phyloP scores from a whole-genome alignment of 2,329 filamentous ascomycete genomes.

The Fusarium buxicola region DNA sequence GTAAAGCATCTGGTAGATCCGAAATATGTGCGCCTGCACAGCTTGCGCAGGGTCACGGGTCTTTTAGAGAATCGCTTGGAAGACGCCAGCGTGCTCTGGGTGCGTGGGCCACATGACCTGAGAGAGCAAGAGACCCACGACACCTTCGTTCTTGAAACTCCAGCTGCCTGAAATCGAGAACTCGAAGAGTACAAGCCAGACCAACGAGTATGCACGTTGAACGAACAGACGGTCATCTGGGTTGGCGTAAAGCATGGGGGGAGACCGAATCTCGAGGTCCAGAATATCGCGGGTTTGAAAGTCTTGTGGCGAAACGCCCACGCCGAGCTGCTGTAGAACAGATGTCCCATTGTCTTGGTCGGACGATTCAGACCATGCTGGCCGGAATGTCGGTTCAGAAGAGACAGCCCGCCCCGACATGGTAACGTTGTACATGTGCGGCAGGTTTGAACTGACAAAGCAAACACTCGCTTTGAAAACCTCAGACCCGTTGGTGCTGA shows the following conservation, averaged over 20 bases:
- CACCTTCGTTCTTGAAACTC: not conserved
- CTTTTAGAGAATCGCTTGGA: constrained; percentile 7
- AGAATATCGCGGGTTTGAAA: constrained; percentile 3
- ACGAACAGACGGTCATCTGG: not conserved
- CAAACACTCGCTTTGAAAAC: not conserved
- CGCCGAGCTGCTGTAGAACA: not conserved
- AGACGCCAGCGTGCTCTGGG: not conserved
- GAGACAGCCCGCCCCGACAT: constrained; percentile 4
- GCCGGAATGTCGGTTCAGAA: not conserved
- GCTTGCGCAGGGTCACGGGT: not conserved
- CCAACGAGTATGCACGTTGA: not conserved
- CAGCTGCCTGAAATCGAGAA: not conserved
- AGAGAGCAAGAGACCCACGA: not conserved
- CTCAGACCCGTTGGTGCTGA: not conserved
- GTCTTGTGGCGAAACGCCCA: fast-evolving
- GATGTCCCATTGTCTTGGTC: not conserved
- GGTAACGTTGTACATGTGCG: constrained; percentile 10
- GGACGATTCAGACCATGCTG: not conserved
- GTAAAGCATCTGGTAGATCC: constrained; percentile 13
- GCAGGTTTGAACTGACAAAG: not conserved
- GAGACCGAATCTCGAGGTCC: not conserved
- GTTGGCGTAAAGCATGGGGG: not conserved
- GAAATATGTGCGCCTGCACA: not conserved
- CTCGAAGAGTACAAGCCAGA: not conserved
- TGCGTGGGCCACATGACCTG: constrained; percentile 7